Evolutionary conservation across 169 alveolate genomes (phyloP).

Genomic region (Pseudocohnilembus persalinus): DNA sequence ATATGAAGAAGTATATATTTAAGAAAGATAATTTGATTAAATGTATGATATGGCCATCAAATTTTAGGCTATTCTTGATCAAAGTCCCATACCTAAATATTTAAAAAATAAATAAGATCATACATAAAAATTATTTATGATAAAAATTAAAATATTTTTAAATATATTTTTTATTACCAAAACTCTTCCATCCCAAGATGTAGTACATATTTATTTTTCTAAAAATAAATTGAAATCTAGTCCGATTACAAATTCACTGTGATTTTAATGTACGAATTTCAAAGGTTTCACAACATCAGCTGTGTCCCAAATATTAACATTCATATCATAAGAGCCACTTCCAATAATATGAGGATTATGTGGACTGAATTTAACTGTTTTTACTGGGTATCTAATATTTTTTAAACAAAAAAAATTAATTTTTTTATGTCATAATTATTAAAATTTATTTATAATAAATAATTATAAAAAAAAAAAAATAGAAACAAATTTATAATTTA

Average conservation of each 20-base stretch:
- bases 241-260: constrained; percentile 81
- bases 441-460: no score
- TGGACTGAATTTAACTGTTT: constrained; percentile 74
- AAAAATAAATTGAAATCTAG: constrained; percentile 69
- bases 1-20: no score
- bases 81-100: background rate
- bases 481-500: no score
- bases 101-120: no score
- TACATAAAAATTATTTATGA: no score
- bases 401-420: no score
- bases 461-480: no score
- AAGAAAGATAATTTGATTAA: background rate
- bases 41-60: background rate
- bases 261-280: constrained; percentile 56
- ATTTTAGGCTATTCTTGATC: background rate
- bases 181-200: constrained; percentile 70
- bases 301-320: constrained; percentile 67
- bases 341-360: constrained; percentile 65
- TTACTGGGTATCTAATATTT: constrained; percentile 55
- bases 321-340: constrained; percentile 83
- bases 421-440: background rate
- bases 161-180: constrained; percentile 34
- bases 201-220: constrained; percentile 61
- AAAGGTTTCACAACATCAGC: constrained; percentile 41
- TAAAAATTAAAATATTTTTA: constrained; percentile 15